Evolutionary conservation across 768 basidiomycete genomes (phyloP).

Genomic region (Ephemerocybe angulata): DNA sequence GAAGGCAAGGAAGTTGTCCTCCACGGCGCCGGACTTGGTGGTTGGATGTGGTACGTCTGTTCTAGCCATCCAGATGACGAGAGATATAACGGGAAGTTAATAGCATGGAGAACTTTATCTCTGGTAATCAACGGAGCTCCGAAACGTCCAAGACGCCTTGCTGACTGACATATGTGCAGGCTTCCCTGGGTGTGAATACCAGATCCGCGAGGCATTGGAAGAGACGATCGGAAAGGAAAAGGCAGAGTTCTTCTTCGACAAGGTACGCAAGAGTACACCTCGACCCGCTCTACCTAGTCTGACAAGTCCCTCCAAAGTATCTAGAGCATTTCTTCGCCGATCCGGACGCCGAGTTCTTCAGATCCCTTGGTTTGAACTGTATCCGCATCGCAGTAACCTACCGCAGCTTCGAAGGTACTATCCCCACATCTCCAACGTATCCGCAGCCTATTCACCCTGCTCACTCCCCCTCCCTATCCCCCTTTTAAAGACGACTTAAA

Average conservation of each 20-base stretch:
- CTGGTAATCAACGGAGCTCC: slow-evolving; percentile 34
- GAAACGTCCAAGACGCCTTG: no score
- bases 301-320: slow-evolving; percentile 42
- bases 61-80: not conserved
- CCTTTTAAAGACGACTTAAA: slow-evolving; percentile 73
- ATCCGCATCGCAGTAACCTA: slow-evolving; percentile 77
- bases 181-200: slow-evolving; percentile 56
- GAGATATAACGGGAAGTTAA: no score
- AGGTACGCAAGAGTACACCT: slow-evolving; percentile 36
- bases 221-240: slow-evolving; percentile 63
- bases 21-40: slow-evolving; percentile 74
- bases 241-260: slow-evolving; percentile 81
- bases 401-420: slow-evolving; percentile 60
- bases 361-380: slow-evolving; percentile 74
- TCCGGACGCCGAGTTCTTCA: slow-evolving; percentile 77
- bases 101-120: slow-evolving; percentile 78
- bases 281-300: not conserved
- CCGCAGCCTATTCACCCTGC: not conserved
- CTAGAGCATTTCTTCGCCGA: slow-evolving; percentile 82
- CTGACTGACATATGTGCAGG: not conserved
- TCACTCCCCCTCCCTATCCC: no score
- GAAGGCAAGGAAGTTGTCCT: slow-evolving; percentile 56
- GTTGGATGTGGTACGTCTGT: slow-evolving; percentile 78
- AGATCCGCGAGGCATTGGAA: slow-evolving; percentile 69
- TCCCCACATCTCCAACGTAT: not conserved